phyloP scores from a whole-genome alignment of 148 eudicot species.

The Chenopodium album region DNA sequence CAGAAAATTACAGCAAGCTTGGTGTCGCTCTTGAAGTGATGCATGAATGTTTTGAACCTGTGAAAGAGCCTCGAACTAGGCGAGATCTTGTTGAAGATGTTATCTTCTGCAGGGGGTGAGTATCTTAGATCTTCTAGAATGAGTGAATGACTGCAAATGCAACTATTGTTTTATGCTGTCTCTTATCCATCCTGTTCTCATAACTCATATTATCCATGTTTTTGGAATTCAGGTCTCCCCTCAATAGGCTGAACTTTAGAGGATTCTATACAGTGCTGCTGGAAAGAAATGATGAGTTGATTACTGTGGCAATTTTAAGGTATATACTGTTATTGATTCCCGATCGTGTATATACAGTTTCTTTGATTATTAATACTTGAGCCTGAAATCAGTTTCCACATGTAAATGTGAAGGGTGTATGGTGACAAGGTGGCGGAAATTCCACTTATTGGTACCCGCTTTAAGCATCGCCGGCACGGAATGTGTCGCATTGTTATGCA shows the following conservation, averaged over 20 bases:
- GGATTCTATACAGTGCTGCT: slow-evolving; percentile 84
- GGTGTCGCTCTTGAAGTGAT: slow-evolving; percentile 76
- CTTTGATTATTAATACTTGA: slow-evolving; percentile 1
- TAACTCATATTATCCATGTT: slow-evolving; percentile 3
- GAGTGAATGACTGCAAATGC: neutral
- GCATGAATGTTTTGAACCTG: slow-evolving; percentile 93
- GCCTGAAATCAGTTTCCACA: slow-evolving; percentile 19
- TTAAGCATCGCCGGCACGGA: slow-evolving; percentile 79
- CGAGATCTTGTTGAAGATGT: slow-evolving; percentile 85
- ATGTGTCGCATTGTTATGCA: slow-evolving; percentile 85
- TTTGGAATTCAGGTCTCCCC: slow-evolving; percentile 62
- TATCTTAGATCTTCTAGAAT: neutral
- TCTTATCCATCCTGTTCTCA: neutral
- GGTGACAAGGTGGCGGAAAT: slow-evolving; percentile 85
- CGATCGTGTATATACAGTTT: slow-evolving; percentile 1
- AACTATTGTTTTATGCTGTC: neutral
- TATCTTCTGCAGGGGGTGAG: slow-evolving; percentile 72
- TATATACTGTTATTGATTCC: slow-evolving; percentile 24
- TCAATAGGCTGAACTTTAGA: slow-evolving; percentile 71
- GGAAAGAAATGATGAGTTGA: slow-evolving; percentile 81
- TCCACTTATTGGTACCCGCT: slow-evolving; percentile 86
- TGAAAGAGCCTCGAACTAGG: slow-evolving; percentile 65
- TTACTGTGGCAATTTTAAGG: slow-evolving; percentile 79
- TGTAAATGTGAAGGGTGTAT: slow-evolving; percentile 53
- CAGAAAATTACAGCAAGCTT: slow-evolving; percentile 63